These are phyloP conservation scores for Asterophora parasitica DNA, from an alignment of 768 basidiomycete species.

Conservation along the genomic window DNA sequence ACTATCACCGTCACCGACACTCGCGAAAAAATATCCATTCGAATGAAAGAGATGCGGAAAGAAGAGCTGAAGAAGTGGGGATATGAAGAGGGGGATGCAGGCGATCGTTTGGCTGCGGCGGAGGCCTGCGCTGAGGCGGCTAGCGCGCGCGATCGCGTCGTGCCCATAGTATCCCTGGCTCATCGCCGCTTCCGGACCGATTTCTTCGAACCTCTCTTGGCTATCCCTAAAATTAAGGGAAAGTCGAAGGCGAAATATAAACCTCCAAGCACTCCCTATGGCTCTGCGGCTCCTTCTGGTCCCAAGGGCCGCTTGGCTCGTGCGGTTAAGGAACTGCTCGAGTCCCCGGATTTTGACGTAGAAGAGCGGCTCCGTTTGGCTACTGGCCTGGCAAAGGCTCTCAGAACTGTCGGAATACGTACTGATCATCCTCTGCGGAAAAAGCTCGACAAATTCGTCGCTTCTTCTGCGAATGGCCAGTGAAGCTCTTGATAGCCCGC, in stretches of 20 bases:
- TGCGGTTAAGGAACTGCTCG: conserved; percentile 60
- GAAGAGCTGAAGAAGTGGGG: conserved; percentile 75
- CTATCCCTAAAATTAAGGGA: conserved; percentile 61
- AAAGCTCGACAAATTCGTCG: conserved; percentile 55
- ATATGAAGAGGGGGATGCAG: conserved; percentile 45
- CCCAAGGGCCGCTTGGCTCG: conserved; percentile 69
- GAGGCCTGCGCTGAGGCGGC: conserved; percentile 75
- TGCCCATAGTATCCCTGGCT: conserved; percentile 60
- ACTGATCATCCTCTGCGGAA: conserved; percentile 65
- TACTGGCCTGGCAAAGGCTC: conserved; percentile 42
- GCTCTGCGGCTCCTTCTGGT: conserved; percentile 32
- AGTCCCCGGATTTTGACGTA: conserved; percentile 42
- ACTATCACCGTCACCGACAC: conserved; percentile 45
- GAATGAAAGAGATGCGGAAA: conserved; percentile 51
- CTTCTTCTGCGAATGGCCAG: conserved; percentile 15
- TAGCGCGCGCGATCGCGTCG: conserved; percentile 60
- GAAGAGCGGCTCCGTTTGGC: conserved; percentile 44
- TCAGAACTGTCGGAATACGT: conserved; percentile 53
- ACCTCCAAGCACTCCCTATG: conserved; percentile 35
- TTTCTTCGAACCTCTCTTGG: conserved; percentile 63
- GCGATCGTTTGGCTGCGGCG: conserved; percentile 46
- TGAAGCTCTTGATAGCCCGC: conserved; percentile 2
- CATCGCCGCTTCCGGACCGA: conserved; percentile 69
- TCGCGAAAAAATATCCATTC: conserved; percentile 55
- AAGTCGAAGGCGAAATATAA: conserved; percentile 47